Conservation (phyloP, 2,329 filamentous ascomycete species). For the Alternaria sp. region DNA sequence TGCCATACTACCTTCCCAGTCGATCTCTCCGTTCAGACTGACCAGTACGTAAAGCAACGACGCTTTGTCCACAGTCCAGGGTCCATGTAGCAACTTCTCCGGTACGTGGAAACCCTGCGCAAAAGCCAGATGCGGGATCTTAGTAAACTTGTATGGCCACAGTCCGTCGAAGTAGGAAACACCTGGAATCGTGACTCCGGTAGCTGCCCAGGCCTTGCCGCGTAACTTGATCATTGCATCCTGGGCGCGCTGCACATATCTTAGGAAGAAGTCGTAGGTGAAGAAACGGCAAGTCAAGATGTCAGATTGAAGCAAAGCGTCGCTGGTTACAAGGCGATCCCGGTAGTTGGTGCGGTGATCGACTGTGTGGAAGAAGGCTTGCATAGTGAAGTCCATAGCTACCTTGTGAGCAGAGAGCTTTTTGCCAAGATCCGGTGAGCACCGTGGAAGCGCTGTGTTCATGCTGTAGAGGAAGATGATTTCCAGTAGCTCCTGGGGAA, state of each 20-base stretch:
- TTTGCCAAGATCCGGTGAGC: conserved; percentile 41
- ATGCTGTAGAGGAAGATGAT: conserved; percentile 49
- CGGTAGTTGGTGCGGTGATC: conserved; percentile 40
- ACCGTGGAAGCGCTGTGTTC: conserved; percentile 46
- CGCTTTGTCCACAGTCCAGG: conserved; percentile 43
- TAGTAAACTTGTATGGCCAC: conserved; percentile 44
- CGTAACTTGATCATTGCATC: conserved; percentile 37
- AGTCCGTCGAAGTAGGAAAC: conserved; percentile 37
- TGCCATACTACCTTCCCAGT: conserved; percentile 46
- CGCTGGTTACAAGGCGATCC: conserved; percentile 29
- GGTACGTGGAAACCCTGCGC: conserved; percentile 44
- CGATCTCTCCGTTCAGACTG: conserved; percentile 44
- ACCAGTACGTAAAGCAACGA: conserved; percentile 47
- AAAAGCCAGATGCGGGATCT: conserved; percentile 43
- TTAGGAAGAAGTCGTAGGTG: conserved; percentile 47
- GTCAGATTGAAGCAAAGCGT: conserved; percentile 37
- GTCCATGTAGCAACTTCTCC: conserved; percentile 49
- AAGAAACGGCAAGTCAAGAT: conserved; percentile 48
- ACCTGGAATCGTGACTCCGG: conserved; percentile 38
- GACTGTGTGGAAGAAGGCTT: conserved; percentile 45
- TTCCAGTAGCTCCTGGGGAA: conserved; percentile 48
- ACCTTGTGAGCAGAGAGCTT: conserved; percentile 42
- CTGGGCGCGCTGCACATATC: conserved; percentile 44
- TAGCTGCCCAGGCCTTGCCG: conserved; percentile 43
- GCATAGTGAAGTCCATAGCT: conserved; percentile 43